Base-by-base conservation (phyloP, 1,284 basidiomycete genomes). In the Moesziomyces sp. region DNA sequence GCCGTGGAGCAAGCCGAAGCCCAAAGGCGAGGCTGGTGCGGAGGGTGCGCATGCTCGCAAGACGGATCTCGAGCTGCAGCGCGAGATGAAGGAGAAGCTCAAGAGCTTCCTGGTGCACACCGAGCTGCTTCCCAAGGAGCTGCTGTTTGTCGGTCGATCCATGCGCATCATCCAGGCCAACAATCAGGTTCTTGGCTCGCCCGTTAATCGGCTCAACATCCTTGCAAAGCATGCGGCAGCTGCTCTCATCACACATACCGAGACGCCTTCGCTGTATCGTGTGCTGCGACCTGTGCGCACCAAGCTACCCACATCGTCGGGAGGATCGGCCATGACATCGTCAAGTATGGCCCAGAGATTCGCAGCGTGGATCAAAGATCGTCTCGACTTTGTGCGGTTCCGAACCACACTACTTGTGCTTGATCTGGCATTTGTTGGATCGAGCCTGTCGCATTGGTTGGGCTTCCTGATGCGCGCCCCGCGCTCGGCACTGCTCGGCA, bases 121-220 rank as follows among this genome's bases (percentile, higher is more conserved):
- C 33, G 80, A 81, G 51, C 54, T 81, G 18, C 54, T 80, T 5
- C 80, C 80, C 44, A 80, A 79, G 49, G 78, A 80, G 47, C 63
- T 81, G 16, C 74, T 81, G 42, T 81, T 81, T 57, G 77, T 81
- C 3, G 71, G 77, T 5, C 56, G 80, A 18, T 62, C 61, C 10
- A 77, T 79, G 77, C 62, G 80, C 18, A 81, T 80, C 55, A 71
- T 81, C 28, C 79, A 81, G 49, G 78, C 79, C 40, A 78, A 79
- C 63, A 79, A 78, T 42, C 79, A 81, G 53, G 65, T 72, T 1
- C 67, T 81, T 2, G 78, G 77, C 1, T 81, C 79, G n/a, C 79
- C 78, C 3, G 80, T 80, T 14, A 81, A 81, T 50, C 63, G 80
- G 23, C 70, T 81, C 58, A 80, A 81, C 70, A 81, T 81, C 47